Evolutionary conservation across 805 yeast genomes (phyloP).

Genomic region (Monosporozyma solicola): DNA sequence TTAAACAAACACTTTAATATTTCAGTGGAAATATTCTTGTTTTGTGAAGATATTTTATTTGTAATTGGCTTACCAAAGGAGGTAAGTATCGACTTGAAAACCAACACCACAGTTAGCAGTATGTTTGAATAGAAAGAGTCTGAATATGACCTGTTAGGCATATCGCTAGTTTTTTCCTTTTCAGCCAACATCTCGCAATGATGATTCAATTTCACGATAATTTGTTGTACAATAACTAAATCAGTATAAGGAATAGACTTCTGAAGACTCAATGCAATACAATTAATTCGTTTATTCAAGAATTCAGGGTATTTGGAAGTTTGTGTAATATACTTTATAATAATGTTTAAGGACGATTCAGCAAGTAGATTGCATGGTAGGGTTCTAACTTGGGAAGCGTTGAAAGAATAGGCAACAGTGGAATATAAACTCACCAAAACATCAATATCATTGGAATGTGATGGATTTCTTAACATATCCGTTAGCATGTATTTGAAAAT

Average conservation of each 20-base stretch:
- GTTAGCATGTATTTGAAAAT: constrained; percentile 10
- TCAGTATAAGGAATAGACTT: constrained; percentile 8
- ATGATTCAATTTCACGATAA: constrained; percentile 8
- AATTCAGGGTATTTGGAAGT: constrained; percentile 4
- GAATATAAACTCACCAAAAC: constrained; percentile 9
- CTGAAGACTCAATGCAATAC: constrained; percentile 17
- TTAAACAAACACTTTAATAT: constrained; percentile 13
- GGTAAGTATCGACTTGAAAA: constrained; percentile 11
- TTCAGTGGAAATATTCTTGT: background rate
- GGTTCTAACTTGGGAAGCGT: background rate
- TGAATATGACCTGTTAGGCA: constrained; percentile 10
- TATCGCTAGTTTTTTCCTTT: constrained; percentile 7
- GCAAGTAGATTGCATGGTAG: constrained; percentile 15
- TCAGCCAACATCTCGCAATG: constrained; percentile 9
- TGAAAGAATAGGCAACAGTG: constrained; percentile 7
- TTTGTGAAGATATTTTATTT: background rate
- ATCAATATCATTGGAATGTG: background rate
- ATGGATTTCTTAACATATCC: background rate
- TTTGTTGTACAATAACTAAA: background rate
- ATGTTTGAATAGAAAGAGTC: constrained; percentile 12
- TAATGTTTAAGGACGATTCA: constrained; percentile 7
- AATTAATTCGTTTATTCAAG: constrained; percentile 12
- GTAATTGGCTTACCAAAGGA: constrained; percentile 6
- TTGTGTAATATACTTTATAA: constrained; percentile 8
- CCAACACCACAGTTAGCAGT: constrained; percentile 15